Evolutionary conservation across 352 stramenopile genomes (phyloP).

Genomic region (Plasmopara muralis): DNA sequence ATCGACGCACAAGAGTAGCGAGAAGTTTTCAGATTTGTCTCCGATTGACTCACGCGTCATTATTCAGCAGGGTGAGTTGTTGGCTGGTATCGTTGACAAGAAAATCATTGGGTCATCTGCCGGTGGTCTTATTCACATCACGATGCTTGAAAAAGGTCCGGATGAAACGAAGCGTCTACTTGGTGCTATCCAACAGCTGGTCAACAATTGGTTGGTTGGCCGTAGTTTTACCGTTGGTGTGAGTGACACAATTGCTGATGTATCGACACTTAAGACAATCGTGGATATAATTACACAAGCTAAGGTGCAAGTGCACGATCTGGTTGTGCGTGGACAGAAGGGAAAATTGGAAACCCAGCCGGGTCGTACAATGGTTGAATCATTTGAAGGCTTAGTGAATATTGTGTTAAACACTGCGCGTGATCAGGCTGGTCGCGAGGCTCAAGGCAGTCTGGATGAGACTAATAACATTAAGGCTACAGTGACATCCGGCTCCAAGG

Average conservation of each 20-base stretch:
- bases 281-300: slow-evolving; percentile 98
- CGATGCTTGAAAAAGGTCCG: slow-evolving; percentile 90
- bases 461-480: slow-evolving; percentile 99
- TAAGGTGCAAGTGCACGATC: slow-evolving; percentile 91
- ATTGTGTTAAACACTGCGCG: slow-evolving; percentile 89
- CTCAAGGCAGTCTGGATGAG: slow-evolving; percentile 85
- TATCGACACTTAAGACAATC: slow-evolving; percentile 97
- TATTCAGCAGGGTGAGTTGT: slow-evolving; percentile 94
- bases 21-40: slow-evolving; percentile 88
- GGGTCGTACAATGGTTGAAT: slow-evolving; percentile 98
- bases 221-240: slow-evolving; percentile 98
- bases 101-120: slow-evolving; percentile 97
- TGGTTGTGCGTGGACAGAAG: slow-evolving; percentile 96
- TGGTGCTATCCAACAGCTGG: slow-evolving; percentile 93
- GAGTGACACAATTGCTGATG: slow-evolving; percentile 97
- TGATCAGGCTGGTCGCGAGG: slow-evolving; percentile 80
- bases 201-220: slow-evolving; percentile 98
- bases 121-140: slow-evolving; percentile 97
- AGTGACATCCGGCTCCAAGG: slow-evolving; percentile 98
- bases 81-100: slow-evolving; percentile 99
- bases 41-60: slow-evolving; percentile 96
- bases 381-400: slow-evolving; percentile 98
- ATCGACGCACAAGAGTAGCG: slow-evolving; percentile 92
- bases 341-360: slow-evolving; percentile 97
- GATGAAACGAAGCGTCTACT: slow-evolving; percentile 87